These are phyloP conservation scores for Amniculicola lignicola DNA, from an alignment of 495 filamentous ascomycete species.

Conservation along the genomic window DNA sequence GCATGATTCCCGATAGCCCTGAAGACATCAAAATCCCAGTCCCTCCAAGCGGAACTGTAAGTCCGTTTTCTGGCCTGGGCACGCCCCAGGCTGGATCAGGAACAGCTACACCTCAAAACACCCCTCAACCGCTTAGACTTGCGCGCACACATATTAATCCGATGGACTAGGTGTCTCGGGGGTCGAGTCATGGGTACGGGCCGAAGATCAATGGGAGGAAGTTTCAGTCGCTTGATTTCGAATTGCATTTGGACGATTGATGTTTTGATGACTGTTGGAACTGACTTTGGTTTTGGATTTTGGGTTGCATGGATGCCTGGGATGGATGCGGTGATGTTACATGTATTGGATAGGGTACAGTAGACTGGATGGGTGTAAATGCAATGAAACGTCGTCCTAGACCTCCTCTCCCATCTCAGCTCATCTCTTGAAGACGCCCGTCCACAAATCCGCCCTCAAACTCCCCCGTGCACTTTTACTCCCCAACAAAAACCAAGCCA, in stretches of 20 bases:
- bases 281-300: background rate
- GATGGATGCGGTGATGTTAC: background rate
- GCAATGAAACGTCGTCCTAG: background rate
- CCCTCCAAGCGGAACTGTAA: slow-evolving; percentile 52
- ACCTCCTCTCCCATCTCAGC: background rate
- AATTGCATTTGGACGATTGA: background rate
- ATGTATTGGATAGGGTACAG: background rate
- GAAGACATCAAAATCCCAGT: slow-evolving; percentile 84
- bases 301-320: background rate
- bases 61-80: slow-evolving; percentile 40
- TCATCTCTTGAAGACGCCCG: slow-evolving; percentile 10
- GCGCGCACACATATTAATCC: slow-evolving; percentile 31
- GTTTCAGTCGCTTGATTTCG: background rate
- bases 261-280: background rate
- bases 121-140: slow-evolving; percentile 22
- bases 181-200: background rate
- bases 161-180: slow-evolving; percentile 12
- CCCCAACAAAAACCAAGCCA: too few relatives aligned
- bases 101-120: slow-evolving; percentile 14
- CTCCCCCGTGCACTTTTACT: background rate
- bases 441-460: slow-evolving; percentile 14
- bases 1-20: slow-evolving; percentile 68
- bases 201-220: background rate
- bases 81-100: slow-evolving; percentile 32
- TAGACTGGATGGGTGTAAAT: background rate